Evolutionary conservation across 148 eudicot genomes (phyloP).

Genomic region (Mesembryanthemum crystallinum): DNA sequence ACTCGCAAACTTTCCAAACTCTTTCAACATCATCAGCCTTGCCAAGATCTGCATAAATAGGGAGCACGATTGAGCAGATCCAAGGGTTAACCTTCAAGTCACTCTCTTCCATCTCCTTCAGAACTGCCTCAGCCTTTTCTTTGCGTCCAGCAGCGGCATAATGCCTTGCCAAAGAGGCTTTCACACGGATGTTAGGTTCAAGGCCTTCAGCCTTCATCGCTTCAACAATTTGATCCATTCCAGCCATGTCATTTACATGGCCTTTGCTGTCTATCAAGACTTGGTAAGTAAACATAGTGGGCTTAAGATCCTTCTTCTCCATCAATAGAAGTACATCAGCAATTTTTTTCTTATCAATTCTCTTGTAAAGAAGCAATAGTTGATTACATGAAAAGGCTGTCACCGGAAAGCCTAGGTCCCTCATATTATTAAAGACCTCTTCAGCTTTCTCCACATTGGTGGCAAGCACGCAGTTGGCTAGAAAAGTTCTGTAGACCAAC

Average conservation of each 20-base stretch:
- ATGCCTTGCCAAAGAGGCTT: slow-evolving; percentile 52
- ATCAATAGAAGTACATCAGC: slow-evolving; percentile 70
- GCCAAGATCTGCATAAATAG: slow-evolving; percentile 65
- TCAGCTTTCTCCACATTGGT: slow-evolving; percentile 61
- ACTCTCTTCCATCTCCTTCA: slow-evolving; percentile 70
- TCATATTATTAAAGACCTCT: slow-evolving; percentile 78
- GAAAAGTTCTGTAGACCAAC: slow-evolving; percentile 57
- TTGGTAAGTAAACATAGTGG: slow-evolving; percentile 61
- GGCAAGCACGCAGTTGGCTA: slow-evolving; percentile 53
- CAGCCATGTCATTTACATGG: slow-evolving; percentile 56
- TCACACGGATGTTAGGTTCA: slow-evolving; percentile 34
- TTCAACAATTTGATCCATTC: slow-evolving; percentile 83
- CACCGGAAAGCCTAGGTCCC: slow-evolving; percentile 48
- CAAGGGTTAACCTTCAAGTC: slow-evolving; percentile 33
- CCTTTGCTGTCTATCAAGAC: slow-evolving; percentile 80
- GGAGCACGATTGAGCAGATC: slow-evolving; percentile 43
- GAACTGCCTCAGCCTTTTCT: slow-evolving; percentile 61
- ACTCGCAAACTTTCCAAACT: slow-evolving; percentile 57
- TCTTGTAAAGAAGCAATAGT: slow-evolving; percentile 69
- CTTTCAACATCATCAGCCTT: slow-evolving; percentile 65
- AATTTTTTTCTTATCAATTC: slow-evolving; percentile 64
- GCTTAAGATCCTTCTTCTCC: slow-evolving; percentile 83
- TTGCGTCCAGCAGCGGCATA: slow-evolving; percentile 52
- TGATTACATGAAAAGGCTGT: slow-evolving; percentile 69
- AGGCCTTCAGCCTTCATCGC: slow-evolving; percentile 80